Base-by-base conservation (phyloP, 106 monocot genomes). In the Allium sativum region DNA sequence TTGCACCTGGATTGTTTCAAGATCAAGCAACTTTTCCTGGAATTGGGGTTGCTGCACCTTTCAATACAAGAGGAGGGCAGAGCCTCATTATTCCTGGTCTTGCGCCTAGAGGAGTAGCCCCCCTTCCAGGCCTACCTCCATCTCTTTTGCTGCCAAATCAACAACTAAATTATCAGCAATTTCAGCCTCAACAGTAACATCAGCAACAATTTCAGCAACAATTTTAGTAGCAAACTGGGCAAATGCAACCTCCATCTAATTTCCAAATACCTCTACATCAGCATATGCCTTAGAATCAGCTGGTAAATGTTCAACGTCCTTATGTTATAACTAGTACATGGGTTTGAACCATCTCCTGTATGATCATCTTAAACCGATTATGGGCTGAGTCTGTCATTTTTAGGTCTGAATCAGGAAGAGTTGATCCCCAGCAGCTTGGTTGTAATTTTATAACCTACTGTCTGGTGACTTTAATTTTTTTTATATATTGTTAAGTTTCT, bases 61-160 rank as follows among this genome's bases (percentile, higher is more conserved):
- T 98, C 44, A 91, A 98, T 69, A n/a, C n/a, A n/a, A 82, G 80
- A 66, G 84, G 81, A 76, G 87, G 84, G 15, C 84, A 76, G 61
- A 70, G 87, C 22, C 81, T 70, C 51, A 46, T 72, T 21, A 78
- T 84, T 68, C 86, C 86, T 2, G 74, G 75, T 58, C 31, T 84
- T 75, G 12, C 75, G 31, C 74, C 78, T 62, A 56, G 31, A 31
- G 31, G 63, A 45, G 78, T 71, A 21, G 88, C 84, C 55, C 96
- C 96, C 65, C 96, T 91, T 46, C 96, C 91, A 0, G 96, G 96
- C 12, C 96, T 91, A 8, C 96, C 91, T 78, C 96, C 91, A 52
- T 98, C 96, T 14, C 82, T 91, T 52, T 63, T 98, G 59, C 78
- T 78, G 16, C 65, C 84, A 75, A 70, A 66, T 9, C 87, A 86